A percentile compares a stretch with the other conserved stretches of the same genome.
Conservation (phyloP, 192 early-diverging fungal species). For the Backusella tarrabulga region DNA sequence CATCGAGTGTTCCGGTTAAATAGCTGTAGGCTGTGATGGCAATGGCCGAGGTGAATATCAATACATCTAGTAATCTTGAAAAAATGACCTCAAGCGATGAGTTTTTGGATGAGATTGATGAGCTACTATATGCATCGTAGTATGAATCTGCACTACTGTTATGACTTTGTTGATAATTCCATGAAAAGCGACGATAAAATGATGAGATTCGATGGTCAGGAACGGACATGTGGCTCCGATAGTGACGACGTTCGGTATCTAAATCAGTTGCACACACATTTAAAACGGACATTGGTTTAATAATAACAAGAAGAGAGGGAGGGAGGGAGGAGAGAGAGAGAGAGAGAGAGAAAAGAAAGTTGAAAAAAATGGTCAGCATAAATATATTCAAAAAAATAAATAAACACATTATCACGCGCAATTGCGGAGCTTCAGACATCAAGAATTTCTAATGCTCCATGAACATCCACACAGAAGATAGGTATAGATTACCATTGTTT, state of each 20-base stretch:
- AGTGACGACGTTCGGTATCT: background rate
- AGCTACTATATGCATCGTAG: background rate
- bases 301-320: background rate
- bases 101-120: background rate
- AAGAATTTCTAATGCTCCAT: constrained; percentile 1
- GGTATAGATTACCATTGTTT: constrained; percentile 3
- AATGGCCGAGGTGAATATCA: constrained; percentile 23
- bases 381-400: background rate
- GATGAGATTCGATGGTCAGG: background rate
- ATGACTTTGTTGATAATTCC: background rate
- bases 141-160: background rate
- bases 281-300: constrained; percentile 5
- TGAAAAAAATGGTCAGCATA: background rate
- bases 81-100: constrained; percentile 11
- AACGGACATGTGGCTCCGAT: constrained; percentile 7
- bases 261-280: constrained; percentile 9
- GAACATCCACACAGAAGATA: background rate
- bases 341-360: background rate
- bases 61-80: constrained; percentile 9
- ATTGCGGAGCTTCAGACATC: background rate
- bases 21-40: constrained; percentile 21
- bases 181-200: constrained; percentile 10
- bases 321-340: background rate
- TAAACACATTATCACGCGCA: background rate
- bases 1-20: constrained; percentile 14